These are phyloP conservation scores for Poterioochromonas sp. DNA, from an alignment of 352 stramenopile species.

Conservation along the genomic window DNA sequence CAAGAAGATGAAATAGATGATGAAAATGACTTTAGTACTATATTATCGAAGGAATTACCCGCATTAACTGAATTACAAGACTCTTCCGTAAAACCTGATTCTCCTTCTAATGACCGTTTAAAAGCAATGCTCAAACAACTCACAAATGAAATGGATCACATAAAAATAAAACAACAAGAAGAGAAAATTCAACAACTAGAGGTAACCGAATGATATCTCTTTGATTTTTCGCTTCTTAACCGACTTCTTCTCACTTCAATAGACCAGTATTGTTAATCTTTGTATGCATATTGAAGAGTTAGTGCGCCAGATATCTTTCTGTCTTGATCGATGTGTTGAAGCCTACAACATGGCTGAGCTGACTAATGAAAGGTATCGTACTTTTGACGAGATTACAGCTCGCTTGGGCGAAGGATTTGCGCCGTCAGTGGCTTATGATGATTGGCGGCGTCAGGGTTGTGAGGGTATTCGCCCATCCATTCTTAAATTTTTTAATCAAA, in stretches of 20 bases:
- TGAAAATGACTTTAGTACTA: too few species aligned
- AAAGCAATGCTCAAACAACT: neutral
- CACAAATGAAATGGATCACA: neutral
- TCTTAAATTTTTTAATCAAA: neutral
- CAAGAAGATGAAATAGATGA: too few species aligned
- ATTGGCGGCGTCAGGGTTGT: neutral
- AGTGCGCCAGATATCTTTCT: neutral
- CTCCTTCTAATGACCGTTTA: too few species aligned
- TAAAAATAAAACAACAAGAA: neutral
- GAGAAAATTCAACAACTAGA: neutral
- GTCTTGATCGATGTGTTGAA: neutral
- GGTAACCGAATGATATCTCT: too few species aligned
- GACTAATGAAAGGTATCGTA: neutral
- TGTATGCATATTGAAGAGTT: neutral
- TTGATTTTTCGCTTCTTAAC: too few species aligned
- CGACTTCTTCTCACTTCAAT: too few species aligned
- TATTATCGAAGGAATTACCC: too few species aligned
- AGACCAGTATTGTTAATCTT: too few species aligned
- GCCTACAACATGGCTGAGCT: neutral
- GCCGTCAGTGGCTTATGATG: neutral
- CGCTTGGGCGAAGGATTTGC: neutral
- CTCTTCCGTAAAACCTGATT: too few species aligned
- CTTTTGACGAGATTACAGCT: constrained; percentile 2
- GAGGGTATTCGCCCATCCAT: neutral
- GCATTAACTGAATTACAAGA: too few species aligned